Base-by-base conservation (phyloP, 495 filamentous ascomycete species). In the Ascobolus immersus region DNA sequence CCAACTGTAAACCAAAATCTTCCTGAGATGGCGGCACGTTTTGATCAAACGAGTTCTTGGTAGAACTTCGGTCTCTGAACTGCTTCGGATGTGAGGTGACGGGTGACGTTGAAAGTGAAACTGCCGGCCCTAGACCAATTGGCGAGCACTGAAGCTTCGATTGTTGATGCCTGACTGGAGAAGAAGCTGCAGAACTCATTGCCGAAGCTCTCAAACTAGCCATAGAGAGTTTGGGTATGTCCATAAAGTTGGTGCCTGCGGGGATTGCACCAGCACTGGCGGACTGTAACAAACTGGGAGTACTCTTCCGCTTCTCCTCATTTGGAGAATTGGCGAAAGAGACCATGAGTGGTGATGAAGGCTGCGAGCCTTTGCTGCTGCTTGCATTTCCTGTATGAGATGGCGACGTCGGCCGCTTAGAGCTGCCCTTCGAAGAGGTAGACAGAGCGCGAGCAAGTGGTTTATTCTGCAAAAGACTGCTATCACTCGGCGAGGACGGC, bases 321-420 rank as follows among this genome's bases (percentile, higher is more conserved):
- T 53, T 48, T 5, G 60, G 56, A 9, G 43, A 39, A 13, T 52
- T 60, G 46, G 67, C 61, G 40, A 96, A 96, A 17, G 81, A 84
- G 13, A 94, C 76, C 24, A 96, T 57, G 14, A 94, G 60, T 0
- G 86, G 86, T 14, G 89, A 94, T 10, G 89, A 92, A 26, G 89
- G 89, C 46, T 94, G 82, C 1, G 86, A 94, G 6, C 62, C 62
- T 35, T 82, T 65, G 10, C 28, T 17, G 18, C 12, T 14, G 17
- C 2, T 13, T 44, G 67, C 89, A 14, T 44, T 77, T 39, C 69
- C 75, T 15, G 75, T 38, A 14, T 68, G 60, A 0, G 82, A 90
- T 6, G 86, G 86, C 4, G 89, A 94, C 23, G 71, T 67, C 4
- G 86, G 79, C 21, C 86, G 65, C 39, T 76, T 77, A 17, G 44